Evolutionary conservation across 1,139 yeast genomes (phyloP), one percentile per base, ranked within the genome.

Genomic region (Yamadazyma blattariae): DNA sequence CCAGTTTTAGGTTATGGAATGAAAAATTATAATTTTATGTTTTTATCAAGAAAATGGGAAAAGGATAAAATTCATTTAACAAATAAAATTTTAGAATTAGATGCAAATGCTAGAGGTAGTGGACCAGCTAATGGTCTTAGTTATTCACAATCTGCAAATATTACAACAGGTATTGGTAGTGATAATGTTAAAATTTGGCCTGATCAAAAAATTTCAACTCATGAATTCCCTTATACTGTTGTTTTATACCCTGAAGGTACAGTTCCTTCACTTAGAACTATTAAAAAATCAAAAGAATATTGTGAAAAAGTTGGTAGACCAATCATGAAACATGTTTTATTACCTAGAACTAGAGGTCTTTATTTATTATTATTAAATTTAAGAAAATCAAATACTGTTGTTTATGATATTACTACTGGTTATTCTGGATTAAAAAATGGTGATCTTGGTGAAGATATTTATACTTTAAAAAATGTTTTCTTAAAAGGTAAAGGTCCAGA

Each of bases 201-300:
- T 2, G 35, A 46, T 24, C 72, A 73, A 2, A 46, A 44, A 4
- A 52, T 61, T 23, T 38, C 59, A 2, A 46, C 55, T 42, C 43
- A 57, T 32, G 39, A 64, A 35, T 56, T 70, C 66, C 69, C 79
- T 45, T 80, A 77, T 46, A 66, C 66, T 52, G 54, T 92, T 36
- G 60, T 90, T 19, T 57, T 92, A 23, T 92, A 83, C 59, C 98
- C 99, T 1, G 99, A 92, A 58, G 99, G 99, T 2, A 92, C 99
- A 0, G 94, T 89, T 35, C 65, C 86, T 40, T 81, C 94, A 25
- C 67, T 67, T 10, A 72, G 77, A 44, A 88, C 96, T 4, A 71
- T 76, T 33, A 62, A 52, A 7, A 75, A 76, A 40, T 79, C 90
- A 3, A 66, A 64, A 12, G 68, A 57, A 12, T 92, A 65, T 58